Conservation (phyloP, 2,329 filamentous ascomycete genomes). For the Alternaria alternata region DNA sequence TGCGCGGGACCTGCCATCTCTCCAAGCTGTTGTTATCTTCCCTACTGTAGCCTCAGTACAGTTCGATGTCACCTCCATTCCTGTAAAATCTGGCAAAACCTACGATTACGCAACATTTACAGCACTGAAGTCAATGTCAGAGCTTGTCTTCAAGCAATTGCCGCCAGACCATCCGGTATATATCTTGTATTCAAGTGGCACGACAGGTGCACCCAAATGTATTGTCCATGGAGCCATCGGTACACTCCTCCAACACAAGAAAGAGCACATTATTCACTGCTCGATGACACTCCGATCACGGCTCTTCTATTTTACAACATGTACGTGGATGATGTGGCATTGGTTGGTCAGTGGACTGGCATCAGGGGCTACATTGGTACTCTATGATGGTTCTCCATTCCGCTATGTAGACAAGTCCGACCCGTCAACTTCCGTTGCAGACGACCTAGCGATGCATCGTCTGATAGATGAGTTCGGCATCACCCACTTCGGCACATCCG, state of each 20-base stretch:
- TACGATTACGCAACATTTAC: constrained; percentile 49
- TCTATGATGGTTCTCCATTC: constrained; percentile 95
- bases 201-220: constrained; percentile 86
- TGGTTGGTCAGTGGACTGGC: constrained; percentile 91
- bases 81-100: constrained; percentile 43
- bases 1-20: constrained; percentile 68
- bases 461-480: constrained; percentile 83
- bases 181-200: constrained; percentile 92
- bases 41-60: constrained; percentile 64
- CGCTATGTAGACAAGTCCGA: constrained; percentile 50
- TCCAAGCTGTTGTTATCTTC: constrained; percentile 78
- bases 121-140: constrained; percentile 49
- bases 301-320: constrained; percentile 93
- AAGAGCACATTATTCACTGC: constrained; percentile 89
- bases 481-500: constrained; percentile 93
- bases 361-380: constrained; percentile 79
- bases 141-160: constrained; percentile 73
- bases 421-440: constrained; percentile 64
- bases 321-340: constrained; percentile 99
- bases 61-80: constrained; percentile 52
- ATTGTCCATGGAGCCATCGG: constrained; percentile 93
- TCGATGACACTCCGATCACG: constrained; percentile 76
- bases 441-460: constrained; percentile 80
- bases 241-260: constrained; percentile 95
- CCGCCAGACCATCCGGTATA: constrained; percentile 89